These are phyloP conservation scores for Lachnellula arida DNA, from an alignment of 2,329 filamentous ascomycete genomes.

Conservation along the genomic window DNA sequence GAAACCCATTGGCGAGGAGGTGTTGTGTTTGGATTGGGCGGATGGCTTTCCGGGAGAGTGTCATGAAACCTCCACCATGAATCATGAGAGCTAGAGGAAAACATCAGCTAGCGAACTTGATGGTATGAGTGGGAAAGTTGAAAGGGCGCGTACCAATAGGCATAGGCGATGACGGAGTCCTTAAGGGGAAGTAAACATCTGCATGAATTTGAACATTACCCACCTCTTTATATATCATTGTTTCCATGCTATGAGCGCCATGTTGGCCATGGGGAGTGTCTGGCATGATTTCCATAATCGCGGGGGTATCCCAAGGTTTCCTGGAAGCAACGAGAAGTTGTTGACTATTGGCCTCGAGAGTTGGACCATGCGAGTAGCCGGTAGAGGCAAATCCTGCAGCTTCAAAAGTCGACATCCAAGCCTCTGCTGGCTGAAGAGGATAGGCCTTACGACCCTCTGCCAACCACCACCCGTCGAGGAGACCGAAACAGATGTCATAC, in stretches of 20 bases:
- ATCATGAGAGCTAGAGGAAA: constrained; percentile 37
- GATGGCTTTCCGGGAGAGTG: constrained; percentile 36
- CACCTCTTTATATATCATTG: constrained; percentile 33
- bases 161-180: constrained; percentile 1
- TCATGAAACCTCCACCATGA: constrained; percentile 41
- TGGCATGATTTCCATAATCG: no score
- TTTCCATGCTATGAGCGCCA: constrained; percentile 32
- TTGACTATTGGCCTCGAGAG: no score
- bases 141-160: not conserved
- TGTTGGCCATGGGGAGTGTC: no score
- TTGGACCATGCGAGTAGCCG: no score
- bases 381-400: no score
- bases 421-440: not conserved
- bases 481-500: constrained; percentile 23
- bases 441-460: constrained; percentile 15
- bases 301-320: no score
- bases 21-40: constrained; percentile 34
- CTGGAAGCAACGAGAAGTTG: no score
- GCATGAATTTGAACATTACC: constrained; percentile 23
- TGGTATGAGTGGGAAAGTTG: not conserved
- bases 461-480: constrained; percentile 25
- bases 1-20: constrained; percentile 37
- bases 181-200: constrained; percentile 33
- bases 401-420: constrained; percentile 4
- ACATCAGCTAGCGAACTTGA: not conserved